These are phyloP conservation scores for Chlorophyllum brunneum DNA, from an alignment of 768 basidiomycete species.

Conservation along the genomic window DNA sequence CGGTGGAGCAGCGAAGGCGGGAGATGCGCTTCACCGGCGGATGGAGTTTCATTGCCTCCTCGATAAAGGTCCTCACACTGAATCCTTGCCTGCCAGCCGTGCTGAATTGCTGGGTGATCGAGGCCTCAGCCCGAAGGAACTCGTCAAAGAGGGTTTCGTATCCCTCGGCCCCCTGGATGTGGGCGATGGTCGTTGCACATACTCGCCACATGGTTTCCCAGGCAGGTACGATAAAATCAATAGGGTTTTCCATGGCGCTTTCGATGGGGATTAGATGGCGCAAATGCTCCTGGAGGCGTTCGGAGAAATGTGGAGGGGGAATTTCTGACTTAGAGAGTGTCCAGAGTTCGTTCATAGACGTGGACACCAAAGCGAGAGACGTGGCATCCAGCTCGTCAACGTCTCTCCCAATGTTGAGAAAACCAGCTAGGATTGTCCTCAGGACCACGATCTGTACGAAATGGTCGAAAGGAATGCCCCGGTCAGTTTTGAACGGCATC, in stretches of 20 bases:
- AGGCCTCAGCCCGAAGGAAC: conserved; percentile 35
- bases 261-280: conserved; percentile 37
- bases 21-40: conserved; percentile 49
- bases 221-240: conserved; percentile 52
- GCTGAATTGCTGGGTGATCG: conserved; percentile 27
- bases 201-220: conserved; percentile 67
- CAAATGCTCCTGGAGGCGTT: conserved; percentile 32
- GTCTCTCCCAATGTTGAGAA: conserved; percentile 32
- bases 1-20: no score
- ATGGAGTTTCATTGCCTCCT: conserved; percentile 44
- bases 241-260: conserved; percentile 30
- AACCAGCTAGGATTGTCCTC: conserved; percentile 35
- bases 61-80: conserved; percentile 33
- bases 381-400: conserved; percentile 23
- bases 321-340: conserved; percentile 35
- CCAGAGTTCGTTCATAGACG: conserved; percentile 45
- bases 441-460: conserved; percentile 45
- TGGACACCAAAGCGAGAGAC: conserved; percentile 34
- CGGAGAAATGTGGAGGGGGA: conserved; percentile 26
- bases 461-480: conserved; percentile 25
- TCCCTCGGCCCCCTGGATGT: conserved; percentile 25
- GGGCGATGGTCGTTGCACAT: conserved; percentile 40
- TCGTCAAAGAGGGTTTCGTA: conserved; percentile 17
- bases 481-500: neutral
- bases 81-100: conserved; percentile 15